Evolutionary conservation across 140 eudicot species (phyloP).

Genomic region (Bidens hawaiensis): DNA sequence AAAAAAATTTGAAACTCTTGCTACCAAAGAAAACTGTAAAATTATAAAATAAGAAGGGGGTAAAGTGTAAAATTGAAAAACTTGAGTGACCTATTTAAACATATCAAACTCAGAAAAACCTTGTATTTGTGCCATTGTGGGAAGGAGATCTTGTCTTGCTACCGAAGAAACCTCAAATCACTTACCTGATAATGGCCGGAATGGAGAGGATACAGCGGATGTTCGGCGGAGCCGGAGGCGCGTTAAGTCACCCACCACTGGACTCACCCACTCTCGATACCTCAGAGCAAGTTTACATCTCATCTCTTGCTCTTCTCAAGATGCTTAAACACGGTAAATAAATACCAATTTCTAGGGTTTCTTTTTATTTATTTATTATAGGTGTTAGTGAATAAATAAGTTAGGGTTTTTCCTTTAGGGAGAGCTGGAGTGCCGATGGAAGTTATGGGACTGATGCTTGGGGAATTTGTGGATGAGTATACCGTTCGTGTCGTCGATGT

Average conservation of each 20-base stretch:
- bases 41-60: not conserved
- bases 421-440: conserved; percentile 99
- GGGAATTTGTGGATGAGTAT: conserved; percentile 94
- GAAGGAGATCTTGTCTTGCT: conserved; percentile 42
- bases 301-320: conserved; percentile 83
- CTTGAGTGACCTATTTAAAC: not conserved
- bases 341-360: conserved; percentile 22
- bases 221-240: conserved; percentile 96
- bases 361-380: not conserved
- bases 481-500: conserved; percentile 96
- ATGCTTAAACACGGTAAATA: conserved; percentile 86
- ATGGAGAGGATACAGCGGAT: conserved; percentile 84
- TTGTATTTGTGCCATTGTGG: too few relatives aligned
- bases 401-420: conserved; percentile 38
- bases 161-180: conserved; percentile 36
- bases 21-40: too few relatives aligned
- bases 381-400: conserved; percentile 3
- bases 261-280: conserved; percentile 89
- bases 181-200: conserved; percentile 25
- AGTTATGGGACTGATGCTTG: conserved; percentile 97
- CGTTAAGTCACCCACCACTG: conserved; percentile 76
- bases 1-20: too few relatives aligned
- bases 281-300: conserved; percentile 89
- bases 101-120: not conserved
- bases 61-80: not conserved